These are phyloP conservation scores for Torulaspora quercuum DNA, from an alignment of 805 yeast species.

Conservation along the genomic window DNA sequence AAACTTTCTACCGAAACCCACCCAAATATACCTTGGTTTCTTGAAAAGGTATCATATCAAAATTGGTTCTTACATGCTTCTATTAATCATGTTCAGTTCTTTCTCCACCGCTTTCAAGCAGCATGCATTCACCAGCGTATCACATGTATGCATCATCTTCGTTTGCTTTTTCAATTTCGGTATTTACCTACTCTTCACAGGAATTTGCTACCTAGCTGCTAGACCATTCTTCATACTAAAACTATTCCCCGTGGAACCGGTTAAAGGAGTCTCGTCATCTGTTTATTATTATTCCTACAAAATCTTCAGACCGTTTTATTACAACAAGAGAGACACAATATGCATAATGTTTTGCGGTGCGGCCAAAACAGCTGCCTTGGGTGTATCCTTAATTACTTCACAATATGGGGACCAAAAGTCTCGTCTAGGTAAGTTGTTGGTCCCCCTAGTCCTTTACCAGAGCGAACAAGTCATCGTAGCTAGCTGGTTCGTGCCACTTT, in stretches of 20 bases:
- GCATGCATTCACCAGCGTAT: slow-evolving; percentile 66
- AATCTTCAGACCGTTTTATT: slow-evolving; percentile 59
- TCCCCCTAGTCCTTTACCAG: slow-evolving; percentile 82
- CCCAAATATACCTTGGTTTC: slow-evolving; percentile 22
- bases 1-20: slow-evolving; percentile 56
- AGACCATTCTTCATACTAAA: slow-evolving; percentile 53
- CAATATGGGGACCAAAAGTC: slow-evolving; percentile 66
- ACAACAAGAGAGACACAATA: slow-evolving; percentile 66
- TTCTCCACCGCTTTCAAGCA: slow-evolving; percentile 87
- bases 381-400: slow-evolving; percentile 76
- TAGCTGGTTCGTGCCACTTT: slow-evolving; percentile 59
- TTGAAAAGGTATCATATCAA: slow-evolving; percentile 40
- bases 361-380: slow-evolving; percentile 90
- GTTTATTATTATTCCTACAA: slow-evolving; percentile 43
- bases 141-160: slow-evolving; percentile 67
- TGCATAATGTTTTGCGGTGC: slow-evolving; percentile 85
- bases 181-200: slow-evolving; percentile 71
- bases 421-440: slow-evolving; percentile 66
- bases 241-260: slow-evolving; percentile 48
- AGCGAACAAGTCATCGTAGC: slow-evolving; percentile 85
- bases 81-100: slow-evolving; percentile 72
- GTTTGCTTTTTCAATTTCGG: slow-evolving; percentile 81
- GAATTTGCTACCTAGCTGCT: slow-evolving; percentile 54
- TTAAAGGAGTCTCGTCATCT: slow-evolving; percentile 40
- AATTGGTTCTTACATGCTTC: slow-evolving; percentile 75